phyloP scores from a whole-genome alignment of 2,329 filamentous ascomycete species.

The Podosphaera xanthii region DNA sequence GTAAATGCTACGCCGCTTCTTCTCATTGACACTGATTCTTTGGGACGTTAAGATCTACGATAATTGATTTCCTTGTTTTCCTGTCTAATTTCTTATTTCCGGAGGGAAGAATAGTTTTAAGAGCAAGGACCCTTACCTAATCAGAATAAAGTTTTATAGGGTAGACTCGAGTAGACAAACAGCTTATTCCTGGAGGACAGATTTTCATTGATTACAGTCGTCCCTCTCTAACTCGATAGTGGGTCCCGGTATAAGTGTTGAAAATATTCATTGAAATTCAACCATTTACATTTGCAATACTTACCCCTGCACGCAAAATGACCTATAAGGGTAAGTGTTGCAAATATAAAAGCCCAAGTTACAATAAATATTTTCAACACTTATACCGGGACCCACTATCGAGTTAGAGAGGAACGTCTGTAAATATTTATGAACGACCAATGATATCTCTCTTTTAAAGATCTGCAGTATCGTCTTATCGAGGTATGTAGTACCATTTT shows the following conservation, averaged over 20 bases:
- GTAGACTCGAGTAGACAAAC: background rate
- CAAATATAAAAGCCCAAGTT: too few relatives aligned
- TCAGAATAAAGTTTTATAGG: background rate
- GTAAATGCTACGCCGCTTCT: background rate
- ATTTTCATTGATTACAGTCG: background rate
- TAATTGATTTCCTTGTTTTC: background rate
- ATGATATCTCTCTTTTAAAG: background rate
- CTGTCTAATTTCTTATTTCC: background rate
- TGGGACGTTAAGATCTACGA: background rate
- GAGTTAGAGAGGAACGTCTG: background rate
- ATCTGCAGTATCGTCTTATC: background rate
- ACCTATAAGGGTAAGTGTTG: too few relatives aligned
- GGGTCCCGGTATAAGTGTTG: too few relatives aligned
- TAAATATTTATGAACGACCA: background rate
- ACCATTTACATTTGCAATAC: too few relatives aligned
- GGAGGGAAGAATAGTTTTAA: background rate
- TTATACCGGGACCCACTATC: too few relatives aligned
- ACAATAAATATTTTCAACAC: too few relatives aligned
- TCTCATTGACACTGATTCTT: background rate
- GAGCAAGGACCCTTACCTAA: background rate
- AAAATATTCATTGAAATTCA: too few relatives aligned
- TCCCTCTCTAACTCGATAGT: too few relatives aligned
- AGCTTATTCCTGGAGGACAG: background rate
- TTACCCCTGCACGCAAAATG: too few relatives aligned
- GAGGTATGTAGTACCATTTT: background rate